These are phyloP conservation scores for Hibiscus mutabilis DNA, from an alignment of 345 rosid genomes.

Conservation along the genomic window DNA sequence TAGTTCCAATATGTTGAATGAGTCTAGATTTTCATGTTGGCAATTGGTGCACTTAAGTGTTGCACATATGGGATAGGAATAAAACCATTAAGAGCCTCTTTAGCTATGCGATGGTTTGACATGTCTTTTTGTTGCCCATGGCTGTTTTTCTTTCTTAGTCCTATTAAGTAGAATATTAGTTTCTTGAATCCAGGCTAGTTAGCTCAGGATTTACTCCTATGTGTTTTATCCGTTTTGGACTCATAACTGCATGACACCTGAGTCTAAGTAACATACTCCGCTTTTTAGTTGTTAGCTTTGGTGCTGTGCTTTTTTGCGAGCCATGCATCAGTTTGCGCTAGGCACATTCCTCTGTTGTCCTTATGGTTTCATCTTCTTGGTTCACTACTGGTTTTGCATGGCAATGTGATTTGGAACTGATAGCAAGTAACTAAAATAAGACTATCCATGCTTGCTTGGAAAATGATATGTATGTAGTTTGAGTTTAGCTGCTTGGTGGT, in stretches of 20 bases:
- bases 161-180: not conserved
- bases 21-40: not conserved
- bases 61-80: not conserved
- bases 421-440: constrained; percentile 23
- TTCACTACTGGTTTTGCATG: not conserved
- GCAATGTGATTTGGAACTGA: not conserved
- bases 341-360: not conserved
- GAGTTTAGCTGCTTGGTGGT: not conserved
- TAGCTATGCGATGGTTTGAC: not conserved
- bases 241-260: not conserved
- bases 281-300: not conserved
- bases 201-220: not conserved
- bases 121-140: too few relatives aligned
- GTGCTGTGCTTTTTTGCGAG: not conserved
- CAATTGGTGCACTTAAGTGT: constrained; percentile 2
- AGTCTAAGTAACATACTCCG: too few relatives aligned
- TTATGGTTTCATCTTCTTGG: not conserved
- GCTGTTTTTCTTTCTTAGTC: too few relatives aligned
- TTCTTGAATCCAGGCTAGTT: not conserved
- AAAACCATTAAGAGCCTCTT: not conserved
- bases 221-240: not conserved
- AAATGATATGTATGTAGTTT: not conserved
- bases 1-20: not conserved
- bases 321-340: not conserved
- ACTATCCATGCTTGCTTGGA: constrained; percentile 6